phyloP scores from a whole-genome alignment of 108 stramenopile genomes.

The Epithemia pelagica region DNA sequence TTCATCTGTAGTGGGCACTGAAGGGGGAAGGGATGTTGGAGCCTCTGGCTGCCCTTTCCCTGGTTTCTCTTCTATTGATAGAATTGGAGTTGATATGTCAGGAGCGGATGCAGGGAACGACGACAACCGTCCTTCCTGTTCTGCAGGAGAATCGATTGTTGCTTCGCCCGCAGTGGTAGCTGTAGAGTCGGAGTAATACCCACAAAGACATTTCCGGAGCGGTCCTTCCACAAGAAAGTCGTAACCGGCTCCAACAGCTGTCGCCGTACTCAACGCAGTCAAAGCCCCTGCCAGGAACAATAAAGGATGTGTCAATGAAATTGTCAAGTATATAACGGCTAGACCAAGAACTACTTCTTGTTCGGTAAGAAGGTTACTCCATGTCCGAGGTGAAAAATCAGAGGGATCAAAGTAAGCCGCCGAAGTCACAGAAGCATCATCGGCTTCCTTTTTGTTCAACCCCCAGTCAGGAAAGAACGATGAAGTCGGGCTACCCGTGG shows the following conservation, averaged over 20 bases:
- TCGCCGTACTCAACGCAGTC: constrained; percentile 26
- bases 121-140: not conserved
- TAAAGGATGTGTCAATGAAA: constrained; percentile 28
- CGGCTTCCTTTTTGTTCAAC: not conserved
- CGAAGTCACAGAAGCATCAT: not conserved
- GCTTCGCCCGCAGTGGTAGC: not conserved
- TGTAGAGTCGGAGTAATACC: not conserved
- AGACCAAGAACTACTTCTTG: constrained; percentile 18
- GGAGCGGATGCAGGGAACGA: not conserved
- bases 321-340: constrained; percentile 23
- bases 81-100: not conserved
- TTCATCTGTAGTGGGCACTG: not conserved
- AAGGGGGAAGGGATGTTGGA: not conserved
- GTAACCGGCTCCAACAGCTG: constrained; percentile 18
- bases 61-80: too few relatives aligned
- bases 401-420: constrained; percentile 20
- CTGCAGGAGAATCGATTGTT: not conserved
- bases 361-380: constrained; percentile 11
- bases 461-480: not conserved
- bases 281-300: constrained; percentile 26
- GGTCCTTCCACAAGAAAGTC: constrained; percentile 13
- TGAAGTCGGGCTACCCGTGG: not conserved
- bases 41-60: too few relatives aligned
- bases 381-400: constrained; percentile 24
- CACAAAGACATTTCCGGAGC: constrained; percentile 6